A percentile compares a stretch with the other conserved stretches of the same genome.
Conservation (phyloP, 768 basidiomycete genomes). For the Rhodotorula diobovata region DNA sequence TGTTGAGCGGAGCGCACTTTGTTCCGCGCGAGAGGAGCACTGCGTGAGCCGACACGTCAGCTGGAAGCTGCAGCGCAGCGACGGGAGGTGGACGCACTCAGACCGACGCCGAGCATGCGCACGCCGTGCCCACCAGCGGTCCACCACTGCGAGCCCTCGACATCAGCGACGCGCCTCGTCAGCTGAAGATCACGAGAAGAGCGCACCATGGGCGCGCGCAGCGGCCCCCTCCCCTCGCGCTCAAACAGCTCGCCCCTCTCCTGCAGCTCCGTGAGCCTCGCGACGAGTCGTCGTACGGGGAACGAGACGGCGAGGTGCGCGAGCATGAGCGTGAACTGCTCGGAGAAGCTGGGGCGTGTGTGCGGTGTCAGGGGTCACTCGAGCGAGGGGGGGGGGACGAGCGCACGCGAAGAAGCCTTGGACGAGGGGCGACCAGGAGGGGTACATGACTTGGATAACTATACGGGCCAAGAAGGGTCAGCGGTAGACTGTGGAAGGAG, state of each 20-base stretch:
- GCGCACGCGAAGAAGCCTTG: slow-evolving; percentile 1
- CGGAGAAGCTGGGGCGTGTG: neutral
- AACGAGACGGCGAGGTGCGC: neutral
- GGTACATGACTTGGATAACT: slow-evolving; percentile 1
- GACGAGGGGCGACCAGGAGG: neutral
- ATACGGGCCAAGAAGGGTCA: neutral
- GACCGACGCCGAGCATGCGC: neutral
- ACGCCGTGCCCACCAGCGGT: neutral
- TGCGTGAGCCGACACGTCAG: neutral
- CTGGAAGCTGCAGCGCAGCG: neutral
- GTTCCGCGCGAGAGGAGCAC: neutral
- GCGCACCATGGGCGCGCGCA: slow-evolving; percentile 4
- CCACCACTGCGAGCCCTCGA: neutral
- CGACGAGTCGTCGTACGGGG: neutral
- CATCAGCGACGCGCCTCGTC: neutral
- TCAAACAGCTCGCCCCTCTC: neutral
- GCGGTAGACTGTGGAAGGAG: neutral
- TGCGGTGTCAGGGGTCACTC: neutral
- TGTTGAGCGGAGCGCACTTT: neutral
- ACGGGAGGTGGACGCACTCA: neutral
- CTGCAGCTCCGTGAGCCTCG: neutral
- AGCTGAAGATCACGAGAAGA: neutral
- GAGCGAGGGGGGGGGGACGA: neutral
- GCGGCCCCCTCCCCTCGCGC: neutral
- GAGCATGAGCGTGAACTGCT: neutral